A percentile compares a stretch with the other conserved stretches of the same genome.
These are phyloP conservation scores for Xylaria sp. DNA, from an alignment of 2,329 filamentous ascomycete species.

Conservation along the genomic window DNA sequence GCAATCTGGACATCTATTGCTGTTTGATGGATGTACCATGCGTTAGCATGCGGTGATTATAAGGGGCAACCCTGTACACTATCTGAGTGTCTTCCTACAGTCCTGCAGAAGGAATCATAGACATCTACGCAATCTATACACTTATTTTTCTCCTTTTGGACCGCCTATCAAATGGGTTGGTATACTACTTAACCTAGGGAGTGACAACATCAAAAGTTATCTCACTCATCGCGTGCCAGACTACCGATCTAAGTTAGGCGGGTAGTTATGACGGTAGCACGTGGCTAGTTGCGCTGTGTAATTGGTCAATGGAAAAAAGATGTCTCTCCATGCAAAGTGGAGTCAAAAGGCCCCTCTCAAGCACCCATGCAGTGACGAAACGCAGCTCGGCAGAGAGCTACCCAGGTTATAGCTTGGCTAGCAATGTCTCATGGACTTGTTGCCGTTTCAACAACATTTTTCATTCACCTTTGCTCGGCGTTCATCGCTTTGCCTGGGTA, in stretches of 20 bases:
- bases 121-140: not conserved
- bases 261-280: conserved; percentile 7
- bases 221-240: conserved; percentile 4
- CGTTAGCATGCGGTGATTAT: too few species aligned
- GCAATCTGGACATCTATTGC: not conserved
- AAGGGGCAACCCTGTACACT: too few species aligned
- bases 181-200: too few species aligned
- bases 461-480: not conserved
- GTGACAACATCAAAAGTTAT: not conserved
- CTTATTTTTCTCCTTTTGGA: not conserved
- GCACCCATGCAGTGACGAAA: conserved; percentile 4
- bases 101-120: not conserved
- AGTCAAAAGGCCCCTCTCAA: not conserved
- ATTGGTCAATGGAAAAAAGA: conserved; percentile 33
- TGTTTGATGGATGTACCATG: too few species aligned
- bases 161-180: too few species aligned
- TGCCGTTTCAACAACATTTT: not conserved
- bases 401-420: not conserved
- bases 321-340: conserved; percentile 1
- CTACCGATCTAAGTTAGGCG: not conserved
- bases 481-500: not conserved
- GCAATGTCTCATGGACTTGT: not conserved
- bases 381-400: conserved; percentile 9
- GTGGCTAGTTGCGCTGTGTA: conserved; percentile 16
- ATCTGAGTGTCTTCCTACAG: too few species aligned